phyloP scores from a whole-genome alignment of 1,284 basidiomycete species.

The Ganoderma boninense region DNA sequence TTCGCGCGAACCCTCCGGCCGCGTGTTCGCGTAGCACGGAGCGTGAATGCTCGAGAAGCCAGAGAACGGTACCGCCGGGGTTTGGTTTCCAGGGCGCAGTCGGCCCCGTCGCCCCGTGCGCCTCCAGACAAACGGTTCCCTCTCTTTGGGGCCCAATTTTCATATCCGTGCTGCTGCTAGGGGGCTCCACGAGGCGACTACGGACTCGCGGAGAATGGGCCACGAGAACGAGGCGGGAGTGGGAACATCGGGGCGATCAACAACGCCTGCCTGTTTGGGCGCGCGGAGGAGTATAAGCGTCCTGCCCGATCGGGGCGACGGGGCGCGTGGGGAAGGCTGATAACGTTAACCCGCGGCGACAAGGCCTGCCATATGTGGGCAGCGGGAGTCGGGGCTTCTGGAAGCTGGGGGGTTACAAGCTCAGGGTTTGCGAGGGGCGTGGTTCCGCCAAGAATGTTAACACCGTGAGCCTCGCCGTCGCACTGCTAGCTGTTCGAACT shows the following conservation, averaged over 20 bases:
- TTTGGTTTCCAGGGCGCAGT: neutral
- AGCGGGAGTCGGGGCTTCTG: neutral
- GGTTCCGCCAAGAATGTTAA: neutral
- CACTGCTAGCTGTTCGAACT: too few species aligned
- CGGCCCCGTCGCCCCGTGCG: neutral
- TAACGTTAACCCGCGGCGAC: neutral
- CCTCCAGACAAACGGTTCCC: neutral
- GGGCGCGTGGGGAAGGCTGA: neutral
- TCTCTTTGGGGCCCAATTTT: neutral
- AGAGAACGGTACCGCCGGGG: neutral
- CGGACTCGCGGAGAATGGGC: neutral
- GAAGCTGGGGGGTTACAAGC: neutral
- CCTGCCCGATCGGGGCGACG: neutral
- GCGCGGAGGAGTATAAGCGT: conserved; percentile 1
- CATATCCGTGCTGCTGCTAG: neutral
- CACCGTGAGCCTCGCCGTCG: too few species aligned
- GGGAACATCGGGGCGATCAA: conserved; percentile 4
- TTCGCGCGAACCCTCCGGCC: neutral
- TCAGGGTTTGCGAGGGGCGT: neutral
- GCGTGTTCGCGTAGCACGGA: neutral
- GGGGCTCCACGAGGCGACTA: neutral
- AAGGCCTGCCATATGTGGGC: neutral
- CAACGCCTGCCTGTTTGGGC: conserved; percentile 8
- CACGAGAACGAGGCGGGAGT: neutral
- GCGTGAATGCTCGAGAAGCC: neutral